A percentile compares a stretch with the other conserved stretches of the same genome.
These are phyloP conservation scores for Tricladium varicosporioides DNA, from an alignment of 2,329 filamentous ascomycete species.

Conservation along the genomic window DNA sequence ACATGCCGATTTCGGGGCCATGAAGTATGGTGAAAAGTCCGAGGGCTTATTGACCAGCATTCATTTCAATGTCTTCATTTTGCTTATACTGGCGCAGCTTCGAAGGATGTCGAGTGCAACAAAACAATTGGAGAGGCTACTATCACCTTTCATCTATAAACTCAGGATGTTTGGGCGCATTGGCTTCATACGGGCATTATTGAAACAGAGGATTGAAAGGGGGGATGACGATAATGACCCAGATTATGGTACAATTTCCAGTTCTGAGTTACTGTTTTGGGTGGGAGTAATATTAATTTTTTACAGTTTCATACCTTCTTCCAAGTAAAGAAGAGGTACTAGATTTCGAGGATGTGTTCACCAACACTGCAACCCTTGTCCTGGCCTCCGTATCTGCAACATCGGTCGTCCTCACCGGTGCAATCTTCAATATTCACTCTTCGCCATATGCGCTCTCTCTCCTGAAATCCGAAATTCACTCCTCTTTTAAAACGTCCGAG, in stretches of 20 bases:
- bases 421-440: neutral
- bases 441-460: neutral
- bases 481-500: slow-evolving; percentile 2
- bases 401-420: neutral
- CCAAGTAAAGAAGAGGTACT: neutral
- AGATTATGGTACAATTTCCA: neutral
- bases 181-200: neutral
- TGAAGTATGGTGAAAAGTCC: neutral
- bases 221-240: neutral
- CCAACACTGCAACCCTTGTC: neutral
- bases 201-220: neutral
- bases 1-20: neutral
- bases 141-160: neutral
- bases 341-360: neutral
- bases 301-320: neutral
- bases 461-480: neutral
- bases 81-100: neutral
- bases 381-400: neutral
- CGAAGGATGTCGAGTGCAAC: neutral
- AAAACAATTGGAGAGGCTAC: neutral
- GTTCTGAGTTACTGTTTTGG: neutral
- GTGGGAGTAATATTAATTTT: neutral
- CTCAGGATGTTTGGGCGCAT: neutral
- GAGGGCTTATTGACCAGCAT: neutral
- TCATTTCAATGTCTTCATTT: neutral